A percentile compares a stretch with the other conserved stretches of the same genome.
Conservation (phyloP, 2,329 filamentous ascomycete species). For the Colletotrichum paranaense region DNA sequence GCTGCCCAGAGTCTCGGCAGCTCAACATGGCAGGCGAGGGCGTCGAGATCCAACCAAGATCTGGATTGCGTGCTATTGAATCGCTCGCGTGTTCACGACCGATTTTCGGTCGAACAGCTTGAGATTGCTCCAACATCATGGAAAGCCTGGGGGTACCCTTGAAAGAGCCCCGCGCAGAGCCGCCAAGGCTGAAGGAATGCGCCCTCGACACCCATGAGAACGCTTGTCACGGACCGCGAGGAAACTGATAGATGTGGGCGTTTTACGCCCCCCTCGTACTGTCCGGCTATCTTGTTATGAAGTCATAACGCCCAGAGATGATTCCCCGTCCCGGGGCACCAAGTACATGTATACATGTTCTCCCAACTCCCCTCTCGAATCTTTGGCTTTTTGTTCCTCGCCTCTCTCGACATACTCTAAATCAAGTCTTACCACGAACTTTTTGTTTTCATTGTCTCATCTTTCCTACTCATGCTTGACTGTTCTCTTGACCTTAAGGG, state of each 20-base stretch:
- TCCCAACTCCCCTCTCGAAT: conserved; percentile 23
- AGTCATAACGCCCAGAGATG: conserved; percentile 35
- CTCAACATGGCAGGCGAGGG: conserved; percentile 31
- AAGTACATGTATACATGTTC: conserved; percentile 29
- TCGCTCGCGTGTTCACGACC: conserved; percentile 27
- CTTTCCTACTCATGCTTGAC: conserved; percentile 26
- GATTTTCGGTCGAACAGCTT: conserved; percentile 9
- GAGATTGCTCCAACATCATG: conserved; percentile 15
- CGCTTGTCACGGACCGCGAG: neutral
- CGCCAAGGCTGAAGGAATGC: conserved; percentile 36
- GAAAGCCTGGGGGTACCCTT: conserved; percentile 7
- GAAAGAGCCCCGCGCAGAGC: conserved; percentile 30
- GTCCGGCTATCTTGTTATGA: conserved; percentile 29
- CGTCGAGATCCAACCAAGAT: conserved; percentile 18
- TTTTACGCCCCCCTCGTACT: neutral
- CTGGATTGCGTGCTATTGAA: conserved; percentile 29
- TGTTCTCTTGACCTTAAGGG: conserved; percentile 32
- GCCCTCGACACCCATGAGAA: neutral
- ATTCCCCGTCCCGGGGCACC: neutral
- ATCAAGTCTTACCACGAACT: neutral
- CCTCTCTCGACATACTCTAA: conserved; percentile 21
- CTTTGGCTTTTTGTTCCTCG: conserved; percentile 13
- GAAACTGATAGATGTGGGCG: conserved; percentile 7
- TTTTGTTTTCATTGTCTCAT: neutral
- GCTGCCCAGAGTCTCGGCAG: conserved; percentile 32